Evolutionary conservation across 116 monocot genomes (phyloP), one percentile per base, ranked within the genome.

Genomic region (Posidonia oceanica): DNA sequence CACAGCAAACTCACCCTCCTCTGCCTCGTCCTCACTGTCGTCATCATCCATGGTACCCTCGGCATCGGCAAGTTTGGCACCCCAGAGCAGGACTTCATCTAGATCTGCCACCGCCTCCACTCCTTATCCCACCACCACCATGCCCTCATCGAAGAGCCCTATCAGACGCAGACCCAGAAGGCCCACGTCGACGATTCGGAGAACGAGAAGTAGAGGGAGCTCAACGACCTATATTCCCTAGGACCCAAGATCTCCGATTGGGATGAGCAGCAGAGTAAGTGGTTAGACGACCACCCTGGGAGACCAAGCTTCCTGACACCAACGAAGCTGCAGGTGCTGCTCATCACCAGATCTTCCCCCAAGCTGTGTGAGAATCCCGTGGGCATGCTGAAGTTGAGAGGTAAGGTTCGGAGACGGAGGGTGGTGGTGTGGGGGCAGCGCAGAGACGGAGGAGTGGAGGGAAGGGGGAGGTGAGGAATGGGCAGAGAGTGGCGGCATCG

Each of bases 211-310:
- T 78, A 76, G 10, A 39, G 75, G 6, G 74, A 80, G 53, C 73
- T 76, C 13, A 63, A 62, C 64, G 69, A 69, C n/a, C 81, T 83
- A 1, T 88, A 86, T 76, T 82, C 86, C 14, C 63, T 88, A 14
- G 84, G 82, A 36, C 80, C 84, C 52, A 78, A 83, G 80, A 91
- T 91, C 79, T 78, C 81, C n/a, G 81, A 83, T 63, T 92, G 92
- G 92, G 83, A 92, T 79, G 39, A 29, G 15, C 88, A 88, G 80
- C 79, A 88, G 4, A 14, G 77, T 40, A 39, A 42, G 4, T 92
- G 92, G 92, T 64, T 86, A 69, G 36, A 29, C 11, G 39, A 67
- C 21, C 86, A 92, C 78, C 88, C 93, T 84, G 2, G 93, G 29
- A 29, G 29, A 29, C 29, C 29, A 29, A 29, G 29, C 29, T 29